phyloP scores from a whole-genome alignment of 352 stramenopile species.

The Bremia lactucae region DNA sequence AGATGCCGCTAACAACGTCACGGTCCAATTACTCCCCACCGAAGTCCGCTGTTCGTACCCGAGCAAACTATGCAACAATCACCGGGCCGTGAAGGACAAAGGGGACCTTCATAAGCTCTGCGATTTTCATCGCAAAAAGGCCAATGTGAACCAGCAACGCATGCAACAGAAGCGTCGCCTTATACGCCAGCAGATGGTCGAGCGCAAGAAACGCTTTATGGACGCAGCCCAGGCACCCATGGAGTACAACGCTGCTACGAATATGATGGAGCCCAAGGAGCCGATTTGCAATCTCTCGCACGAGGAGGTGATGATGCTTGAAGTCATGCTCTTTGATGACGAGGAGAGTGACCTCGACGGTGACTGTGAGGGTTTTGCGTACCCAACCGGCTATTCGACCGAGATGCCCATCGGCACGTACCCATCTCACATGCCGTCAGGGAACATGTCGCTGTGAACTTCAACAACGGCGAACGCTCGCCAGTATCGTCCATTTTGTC shows the following conservation, averaged over 20 bases:
- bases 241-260: constrained; percentile 17
- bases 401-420: constrained; percentile 10
- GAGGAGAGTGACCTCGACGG: constrained; percentile 18
- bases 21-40: constrained; percentile 19
- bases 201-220: constrained; percentile 41
- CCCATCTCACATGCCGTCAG: constrained; percentile 7
- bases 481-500: constrained; percentile 12
- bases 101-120: constrained; percentile 67
- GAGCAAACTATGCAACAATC: constrained; percentile 55
- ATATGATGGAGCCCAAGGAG: constrained; percentile 25
- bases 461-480: not conserved
- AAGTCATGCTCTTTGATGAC: constrained; percentile 34
- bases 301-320: constrained; percentile 34
- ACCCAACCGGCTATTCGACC: constrained; percentile 3
- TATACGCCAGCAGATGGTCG: constrained; percentile 35
- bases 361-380: constrained; percentile 10
- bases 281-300: constrained; percentile 34
- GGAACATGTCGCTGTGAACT: constrained; percentile 23
- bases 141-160: constrained; percentile 69
- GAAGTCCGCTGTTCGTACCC: constrained; percentile 62
- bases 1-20: constrained; percentile 6
- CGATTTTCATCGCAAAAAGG: constrained; percentile 53
- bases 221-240: constrained; percentile 25
- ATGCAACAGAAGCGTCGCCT: constrained; percentile 45
- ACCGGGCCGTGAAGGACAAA: constrained; percentile 59